Conservation (phyloP, 768 basidiomycete species). For the Boletus bicolor region DNA sequence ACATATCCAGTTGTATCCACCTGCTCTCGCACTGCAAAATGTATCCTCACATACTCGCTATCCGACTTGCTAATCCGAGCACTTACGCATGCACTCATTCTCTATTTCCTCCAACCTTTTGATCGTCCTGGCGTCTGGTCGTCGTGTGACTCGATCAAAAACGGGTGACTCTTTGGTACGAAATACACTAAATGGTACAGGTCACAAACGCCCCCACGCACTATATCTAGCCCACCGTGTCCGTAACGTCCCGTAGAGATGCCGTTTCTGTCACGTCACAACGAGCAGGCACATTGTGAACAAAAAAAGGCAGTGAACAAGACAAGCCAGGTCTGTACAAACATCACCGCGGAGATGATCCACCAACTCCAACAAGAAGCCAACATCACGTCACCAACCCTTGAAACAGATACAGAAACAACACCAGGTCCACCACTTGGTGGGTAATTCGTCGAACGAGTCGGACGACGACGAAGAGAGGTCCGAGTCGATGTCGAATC, state of each 20-base stretch:
- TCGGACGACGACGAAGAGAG: slow-evolving; percentile 25
- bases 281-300: neutral
- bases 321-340: neutral
- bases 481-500: slow-evolving; percentile 24
- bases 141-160: neutral
- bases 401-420: slow-evolving; percentile 23
- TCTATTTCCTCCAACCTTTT: neutral
- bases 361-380: neutral
- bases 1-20: slow-evolving; percentile 19
- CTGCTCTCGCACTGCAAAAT: slow-evolving; percentile 12
- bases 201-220: too few relatives aligned
- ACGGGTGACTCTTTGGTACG: neutral
- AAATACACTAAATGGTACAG: slow-evolving; percentile 3
- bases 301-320: neutral
- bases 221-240: neutral
- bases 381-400: slow-evolving; percentile 17
- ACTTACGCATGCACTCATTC: too few relatives aligned
- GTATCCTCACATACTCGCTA: slow-evolving; percentile 22
- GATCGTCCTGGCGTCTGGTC: neutral
- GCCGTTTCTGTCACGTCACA: neutral
- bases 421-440: slow-evolving; percentile 21
- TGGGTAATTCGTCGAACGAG: slow-evolving; percentile 19
- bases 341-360: slow-evolving; percentile 8
- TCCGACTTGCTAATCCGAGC: slow-evolving; percentile 11
- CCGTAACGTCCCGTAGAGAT: neutral